Conservation (phyloP, 495 filamentous ascomycete genomes). For the Barbatosphaeria neglecta region DNA sequence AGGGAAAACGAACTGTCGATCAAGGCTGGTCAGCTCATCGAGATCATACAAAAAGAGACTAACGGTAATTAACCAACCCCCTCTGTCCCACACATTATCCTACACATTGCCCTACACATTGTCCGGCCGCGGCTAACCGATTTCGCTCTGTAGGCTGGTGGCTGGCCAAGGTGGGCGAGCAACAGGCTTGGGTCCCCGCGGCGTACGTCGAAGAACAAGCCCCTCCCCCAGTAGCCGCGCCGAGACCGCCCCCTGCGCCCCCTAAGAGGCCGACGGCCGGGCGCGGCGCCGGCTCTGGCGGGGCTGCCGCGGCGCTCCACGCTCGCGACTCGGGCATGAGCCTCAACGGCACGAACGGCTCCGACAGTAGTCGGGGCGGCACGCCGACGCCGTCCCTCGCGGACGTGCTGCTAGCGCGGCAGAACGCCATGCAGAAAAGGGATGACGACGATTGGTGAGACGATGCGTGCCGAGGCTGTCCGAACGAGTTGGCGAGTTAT, state of each 20-base stretch:
- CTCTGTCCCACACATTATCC: no score
- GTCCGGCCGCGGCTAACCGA: constrained; percentile 10
- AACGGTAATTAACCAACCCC: constrained; percentile 56
- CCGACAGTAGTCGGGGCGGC: constrained; percentile 58
- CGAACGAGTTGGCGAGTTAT: neutral
- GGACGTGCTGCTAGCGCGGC: constrained; percentile 61
- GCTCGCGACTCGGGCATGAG: constrained; percentile 64
- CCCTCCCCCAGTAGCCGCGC: constrained; percentile 49
- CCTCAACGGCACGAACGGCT: constrained; percentile 53
- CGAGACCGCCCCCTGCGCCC: constrained; percentile 70
- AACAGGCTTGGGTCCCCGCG: constrained; percentile 85
- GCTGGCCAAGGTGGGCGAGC: constrained; percentile 61
- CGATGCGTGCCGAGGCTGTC: neutral
- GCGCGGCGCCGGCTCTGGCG: constrained; percentile 61
- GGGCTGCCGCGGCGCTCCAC: constrained; percentile 47
- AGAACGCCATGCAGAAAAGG: constrained; percentile 52
- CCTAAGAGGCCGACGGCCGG: constrained; percentile 67
- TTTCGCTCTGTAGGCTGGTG: constrained; percentile 63
- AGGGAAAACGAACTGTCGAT: constrained; percentile 71
- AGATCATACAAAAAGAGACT: constrained; percentile 76
- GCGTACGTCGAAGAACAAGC: constrained; percentile 81
- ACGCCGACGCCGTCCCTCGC: constrained; percentile 61
- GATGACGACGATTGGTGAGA: constrained; percentile 58
- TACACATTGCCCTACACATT: neutral
- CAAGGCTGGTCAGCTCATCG: constrained; percentile 62